Conservation (phyloP, 306 rosid genomes). For the Alnus glutinosa region DNA sequence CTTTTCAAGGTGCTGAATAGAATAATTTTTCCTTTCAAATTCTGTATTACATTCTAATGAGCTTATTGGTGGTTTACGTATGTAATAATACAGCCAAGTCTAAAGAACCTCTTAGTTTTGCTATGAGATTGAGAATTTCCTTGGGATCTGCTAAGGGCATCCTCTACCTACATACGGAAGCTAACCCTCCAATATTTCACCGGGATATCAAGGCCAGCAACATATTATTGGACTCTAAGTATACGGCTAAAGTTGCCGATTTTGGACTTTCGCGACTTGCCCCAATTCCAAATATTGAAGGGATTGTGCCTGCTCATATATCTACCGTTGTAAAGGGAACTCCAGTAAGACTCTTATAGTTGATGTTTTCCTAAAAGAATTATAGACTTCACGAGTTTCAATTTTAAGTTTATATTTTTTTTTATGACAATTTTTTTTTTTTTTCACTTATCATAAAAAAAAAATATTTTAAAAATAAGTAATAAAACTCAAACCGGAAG, state of each 20-base stretch:
- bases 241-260: conserved; percentile 84
- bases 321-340: conserved; percentile 97
- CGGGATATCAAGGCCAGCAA: conserved; percentile 95
- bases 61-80: conserved; percentile 1
- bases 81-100: conserved; percentile 46
- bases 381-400: neutral
- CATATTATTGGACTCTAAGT: conserved; percentile 75
- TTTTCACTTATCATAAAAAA: too few species aligned
- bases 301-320: conserved; percentile 69
- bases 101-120: conserved; percentile 60
- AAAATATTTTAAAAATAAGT: neutral
- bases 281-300: conserved; percentile 82
- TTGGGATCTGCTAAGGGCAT: conserved; percentile 90
- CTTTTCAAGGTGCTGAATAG: neutral
- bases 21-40: neutral
- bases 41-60: neutral
- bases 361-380: neutral
- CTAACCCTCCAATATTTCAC: conserved; percentile 97
- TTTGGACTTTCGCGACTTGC: conserved; percentile 98
- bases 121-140: conserved; percentile 74
- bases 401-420: too few species aligned
- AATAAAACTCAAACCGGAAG: neutral
- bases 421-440: too few species aligned
- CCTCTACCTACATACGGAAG: conserved; percentile 85
- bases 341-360: conserved; percentile 60